A percentile compares a stretch with the other conserved stretches of the same genome.
These are phyloP conservation scores for Quercus phellos DNA, from an alignment of 331 rosid genomes.

Conservation along the genomic window DNA sequence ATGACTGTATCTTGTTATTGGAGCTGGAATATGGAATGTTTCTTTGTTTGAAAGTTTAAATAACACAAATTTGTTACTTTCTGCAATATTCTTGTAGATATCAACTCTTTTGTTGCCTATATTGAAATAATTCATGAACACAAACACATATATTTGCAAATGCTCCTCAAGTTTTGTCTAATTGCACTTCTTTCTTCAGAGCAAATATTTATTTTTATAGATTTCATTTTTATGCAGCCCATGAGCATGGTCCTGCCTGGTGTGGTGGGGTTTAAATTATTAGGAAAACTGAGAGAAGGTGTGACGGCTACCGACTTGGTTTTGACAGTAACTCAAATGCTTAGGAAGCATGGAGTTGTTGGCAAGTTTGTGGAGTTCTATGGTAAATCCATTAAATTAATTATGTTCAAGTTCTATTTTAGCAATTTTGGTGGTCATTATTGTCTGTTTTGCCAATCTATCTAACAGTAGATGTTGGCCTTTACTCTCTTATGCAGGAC, in stretches of 20 bases:
- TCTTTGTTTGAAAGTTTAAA: not conserved
- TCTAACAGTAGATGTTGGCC: slow-evolving; percentile 16
- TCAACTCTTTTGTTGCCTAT: not conserved
- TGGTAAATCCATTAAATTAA: slow-evolving; percentile 36
- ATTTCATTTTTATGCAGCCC: slow-evolving; percentile 44
- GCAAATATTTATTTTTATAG: not conserved
- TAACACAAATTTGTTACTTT: not conserved
- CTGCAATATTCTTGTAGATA: not conserved
- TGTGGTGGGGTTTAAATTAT: slow-evolving; percentile 77
- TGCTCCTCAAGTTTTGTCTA: not conserved
- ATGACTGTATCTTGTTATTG: not conserved
- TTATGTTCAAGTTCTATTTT: not conserved
- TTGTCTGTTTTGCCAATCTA: slow-evolving; percentile 13
- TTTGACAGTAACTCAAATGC: slow-evolving; percentile 76
- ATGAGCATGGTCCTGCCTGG: slow-evolving; percentile 97
- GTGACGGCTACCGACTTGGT: slow-evolving; percentile 90
- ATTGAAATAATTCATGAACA: not conserved
- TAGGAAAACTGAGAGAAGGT: slow-evolving; percentile 67
- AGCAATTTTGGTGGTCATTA: not conserved
- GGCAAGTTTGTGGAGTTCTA: slow-evolving; percentile 88
- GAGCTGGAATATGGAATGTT: slow-evolving; percentile 1
- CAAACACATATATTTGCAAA: not conserved
- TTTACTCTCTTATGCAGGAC: slow-evolving; percentile 48
- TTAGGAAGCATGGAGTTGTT: slow-evolving; percentile 87
- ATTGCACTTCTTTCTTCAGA: not conserved